Base-by-base conservation (phyloP, 768 basidiomycete species). In the Amyloporia xantha region DNA sequence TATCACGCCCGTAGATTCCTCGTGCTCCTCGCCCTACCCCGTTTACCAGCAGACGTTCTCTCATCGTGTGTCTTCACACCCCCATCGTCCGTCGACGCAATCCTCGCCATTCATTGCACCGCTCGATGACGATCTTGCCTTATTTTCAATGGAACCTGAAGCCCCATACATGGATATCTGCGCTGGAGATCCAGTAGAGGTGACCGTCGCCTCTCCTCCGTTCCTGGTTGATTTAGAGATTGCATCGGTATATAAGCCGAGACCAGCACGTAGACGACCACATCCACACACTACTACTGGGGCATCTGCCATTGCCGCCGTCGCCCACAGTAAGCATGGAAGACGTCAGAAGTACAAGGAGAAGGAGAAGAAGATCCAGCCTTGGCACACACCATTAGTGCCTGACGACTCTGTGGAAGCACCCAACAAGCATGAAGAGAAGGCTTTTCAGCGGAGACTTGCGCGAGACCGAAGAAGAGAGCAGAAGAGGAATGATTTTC, bases 161-260 rank as follows among this genome's bases (percentile, higher is more conserved):
- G 60, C 56, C n/a, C 37, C 49, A 17, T 27, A 44, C 19, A 20
- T 27, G 12, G 44, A 39, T 27, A 40, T 41, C 3, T 47, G 46
- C 5, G 50, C 28, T 2, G 53, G 49, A 40, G 56, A 50, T 35
- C 51, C 49, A 17, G 43, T 45, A 10, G 48, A 49, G 21, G 28
- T 12, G 9, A 4, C 13, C 23, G 44, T 19, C 13, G 5, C 28
- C 43, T 20, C 44, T 27, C 26, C 51, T 13, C 54, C 61, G 3
- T 66, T 74, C 50, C 61, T 71, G 15, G 64, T 82, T 45, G 78
- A 79, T 59, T 74, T 90, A 49, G 82, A 84, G 58, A 86, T 88
- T 41, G 67, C 76, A 2, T 73, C 79, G 2, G 86, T 89, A 9
- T 86, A 78, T 68, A 87, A 88, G 56, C 86, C 86, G 1, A 77